Evolutionary conservation across 805 yeast species (phyloP), one percentile per base, ranked within the genome.

Genomic region (Wickerhamiella sergipiensis): DNA sequence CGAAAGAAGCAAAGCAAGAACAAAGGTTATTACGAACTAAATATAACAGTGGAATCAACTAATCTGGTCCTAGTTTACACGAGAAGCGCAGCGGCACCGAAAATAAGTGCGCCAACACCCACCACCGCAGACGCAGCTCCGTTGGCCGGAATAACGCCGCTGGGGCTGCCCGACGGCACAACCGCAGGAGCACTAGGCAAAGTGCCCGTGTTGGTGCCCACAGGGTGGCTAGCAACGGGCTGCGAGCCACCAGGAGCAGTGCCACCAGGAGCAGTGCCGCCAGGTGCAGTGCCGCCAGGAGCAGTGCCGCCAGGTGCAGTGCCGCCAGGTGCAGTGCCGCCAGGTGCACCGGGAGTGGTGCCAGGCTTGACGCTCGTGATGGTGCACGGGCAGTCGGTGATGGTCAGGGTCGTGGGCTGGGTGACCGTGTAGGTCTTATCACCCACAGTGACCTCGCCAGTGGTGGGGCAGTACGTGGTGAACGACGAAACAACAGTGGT

Each of bases 361-460:
- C 43, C 48, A 36, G 55, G 45, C 2, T 43, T 43, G 15, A 42
- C 47, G 59, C 67, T 79, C 54, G 85, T 77, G 64, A 79, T 83
- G 57, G 83, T 79, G 78, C 77, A 74, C 63, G 86, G 78, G 68
- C 68, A 67, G 74, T 74, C 75, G 75, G 79, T 79, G 65, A 79
- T 74, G 59, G 72, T 72, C 52, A 83, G 61, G 52, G 74, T 68
- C 60, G 90, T 83, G 52, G 89, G 68, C 58, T 64, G 71, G 15
- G 58, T 52, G 29, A 58, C 59, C 21, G 66, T 65, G 57, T 52
- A 56, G 46, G 57, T 51, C 66, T 87, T 86, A 50, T 46, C 48
- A 42, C 57, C 59, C 53, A 52, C 53, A 44, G 59, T 49, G 49
- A 60, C 43, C 29, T 61, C 56, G 58, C 62, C 58, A 36, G 63